These are phyloP conservation scores for Boehmeria nivea DNA, from an alignment of 306 rosid genomes.

Conservation along the genomic window DNA sequence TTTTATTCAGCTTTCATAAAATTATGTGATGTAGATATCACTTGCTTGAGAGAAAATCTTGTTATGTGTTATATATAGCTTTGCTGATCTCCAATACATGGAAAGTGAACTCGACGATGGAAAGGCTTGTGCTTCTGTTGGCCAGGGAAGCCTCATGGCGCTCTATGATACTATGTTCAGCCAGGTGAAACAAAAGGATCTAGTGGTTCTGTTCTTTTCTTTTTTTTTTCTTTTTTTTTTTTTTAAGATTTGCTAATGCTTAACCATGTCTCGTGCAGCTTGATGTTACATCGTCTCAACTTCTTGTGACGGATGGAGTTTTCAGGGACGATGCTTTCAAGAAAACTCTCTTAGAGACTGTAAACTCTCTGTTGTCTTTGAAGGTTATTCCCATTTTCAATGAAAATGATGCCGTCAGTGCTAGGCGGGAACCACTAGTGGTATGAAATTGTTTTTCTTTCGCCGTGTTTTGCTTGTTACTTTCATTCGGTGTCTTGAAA, in stretches of 20 bases:
- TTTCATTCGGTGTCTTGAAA: neutral
- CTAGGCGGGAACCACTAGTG: constrained; percentile 78
- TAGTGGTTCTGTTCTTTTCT: too few species aligned
- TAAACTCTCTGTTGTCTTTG: constrained; percentile 46
- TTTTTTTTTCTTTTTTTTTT: constrained; percentile 4
- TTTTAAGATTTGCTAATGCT: constrained; percentile 16
- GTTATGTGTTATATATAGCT: constrained; percentile 38
- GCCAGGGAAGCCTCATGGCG: constrained; percentile 96
- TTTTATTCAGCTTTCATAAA: neutral
- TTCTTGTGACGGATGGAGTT: constrained; percentile 78
- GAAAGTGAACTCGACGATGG: constrained; percentile 73
- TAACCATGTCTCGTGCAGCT: constrained; percentile 49
- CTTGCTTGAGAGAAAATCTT: neutral
- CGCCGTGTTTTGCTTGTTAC: neutral
- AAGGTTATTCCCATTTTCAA: constrained; percentile 86
- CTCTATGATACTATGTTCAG: constrained; percentile 88
- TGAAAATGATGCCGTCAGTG: constrained; percentile 90
- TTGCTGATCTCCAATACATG: constrained; percentile 78
- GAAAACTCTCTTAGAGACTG: constrained; percentile 73
- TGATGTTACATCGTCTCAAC: constrained; percentile 89
- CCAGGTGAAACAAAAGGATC: constrained; percentile 41
- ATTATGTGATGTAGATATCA: neutral
- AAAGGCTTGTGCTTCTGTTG: constrained; percentile 90
- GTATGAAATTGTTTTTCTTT: constrained; percentile 29
- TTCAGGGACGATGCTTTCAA: constrained; percentile 62